Evolutionary conservation across 2,329 filamentous ascomycete genomes (phyloP), one percentile per base, ranked within the genome.

Genomic region (Talaromyces sp.): DNA sequence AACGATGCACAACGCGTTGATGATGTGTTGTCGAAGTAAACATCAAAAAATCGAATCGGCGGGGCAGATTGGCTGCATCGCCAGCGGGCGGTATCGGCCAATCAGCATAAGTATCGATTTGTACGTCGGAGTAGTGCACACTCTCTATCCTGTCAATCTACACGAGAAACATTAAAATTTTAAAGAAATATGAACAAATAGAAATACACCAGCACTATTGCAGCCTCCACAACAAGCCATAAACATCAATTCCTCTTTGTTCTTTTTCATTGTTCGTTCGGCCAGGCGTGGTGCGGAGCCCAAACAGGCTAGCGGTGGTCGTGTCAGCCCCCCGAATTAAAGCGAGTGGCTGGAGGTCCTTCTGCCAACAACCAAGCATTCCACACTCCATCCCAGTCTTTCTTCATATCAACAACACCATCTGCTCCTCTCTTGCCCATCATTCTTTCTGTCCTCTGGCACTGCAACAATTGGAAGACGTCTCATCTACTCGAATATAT

Each of bases 281-380:
- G 15, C 15, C 4, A 27, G 37, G 25, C n/a, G 37, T 35, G 50
- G 61, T 37, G 22, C 22, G 10, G 33, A 27, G 49, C 33, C 47
- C 35, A 31, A 45, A 62, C 43, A 50, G 47, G 60, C 22, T n/a
- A 35, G 31, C n/a, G 25, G 41, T 15, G 22, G 19, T 35, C 10
- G 15, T 22, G 64, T 60, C 64, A 66, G 59, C 64, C 64, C 59
- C 60, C 60, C 64, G 60, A 66, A 66, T 66, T 66, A 57, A 52
- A 47, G 35, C 49, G n/a, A 62, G 64, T 59, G 64, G 64, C 64
- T 66, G 64, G 64, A 15, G 56, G 33, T 64, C 56, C 39, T 33
- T 31, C 37, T 33, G 37, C n/a, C 47, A 62, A 61, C 59, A 50
- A 39, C 59, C 61, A 62, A 8, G 52, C 61, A 62, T 62, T 63